A percentile compares a stretch with the other conserved stretches of the same genome.
phyloP scores from a whole-genome alignment of 164 flowering plant genomes.

The Magnolia sinica region DNA sequence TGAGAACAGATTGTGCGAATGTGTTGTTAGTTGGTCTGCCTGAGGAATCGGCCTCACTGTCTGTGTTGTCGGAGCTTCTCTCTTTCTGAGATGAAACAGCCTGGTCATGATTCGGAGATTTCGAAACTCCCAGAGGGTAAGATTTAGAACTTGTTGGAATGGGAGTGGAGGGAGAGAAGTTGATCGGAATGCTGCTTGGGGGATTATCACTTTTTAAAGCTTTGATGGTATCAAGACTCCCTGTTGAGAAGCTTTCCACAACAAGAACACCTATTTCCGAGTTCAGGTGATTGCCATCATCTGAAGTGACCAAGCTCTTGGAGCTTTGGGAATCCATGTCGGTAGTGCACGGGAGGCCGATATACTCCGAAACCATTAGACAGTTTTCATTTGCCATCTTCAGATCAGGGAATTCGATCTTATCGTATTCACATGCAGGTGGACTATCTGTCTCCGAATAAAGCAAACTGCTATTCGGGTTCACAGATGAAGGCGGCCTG shows the following conservation, averaged over 20 bases:
- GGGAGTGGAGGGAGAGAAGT: slow-evolving; percentile 37
- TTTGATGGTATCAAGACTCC: slow-evolving; percentile 26
- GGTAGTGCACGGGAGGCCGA: slow-evolving; percentile 35
- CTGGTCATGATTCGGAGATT: slow-evolving; percentile 37
- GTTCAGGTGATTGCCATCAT: slow-evolving; percentile 32
- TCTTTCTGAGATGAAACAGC: slow-evolving; percentile 26
- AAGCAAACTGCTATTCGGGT: slow-evolving; percentile 19
- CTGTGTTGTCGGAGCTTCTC: slow-evolving; percentile 21
- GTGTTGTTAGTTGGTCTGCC: slow-evolving; percentile 23
- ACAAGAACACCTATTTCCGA: slow-evolving; percentile 30
- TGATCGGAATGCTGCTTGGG: slow-evolving; percentile 56
- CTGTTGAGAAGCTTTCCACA: slow-evolving; percentile 39
- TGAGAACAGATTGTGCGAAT: slow-evolving; percentile 38
- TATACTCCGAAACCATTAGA: slow-evolving; percentile 83
- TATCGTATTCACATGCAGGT: slow-evolving; percentile 41
- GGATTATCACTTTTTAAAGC: slow-evolving; percentile 47
- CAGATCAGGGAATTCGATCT: slow-evolving; percentile 91
- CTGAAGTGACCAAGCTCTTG: slow-evolving; percentile 47
- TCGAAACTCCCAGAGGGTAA: slow-evolving; percentile 23
- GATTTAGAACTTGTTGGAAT: slow-evolving; percentile 43
- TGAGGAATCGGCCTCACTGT: slow-evolving; percentile 46
- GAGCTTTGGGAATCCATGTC: slow-evolving; percentile 50
- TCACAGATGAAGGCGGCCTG: slow-evolving; percentile 17
- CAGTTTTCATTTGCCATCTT: slow-evolving; percentile 70
- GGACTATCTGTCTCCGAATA: slow-evolving; percentile 38